Base-by-base conservation (phyloP, 139 green algal genomes). In the Microglena sp. region DNA sequence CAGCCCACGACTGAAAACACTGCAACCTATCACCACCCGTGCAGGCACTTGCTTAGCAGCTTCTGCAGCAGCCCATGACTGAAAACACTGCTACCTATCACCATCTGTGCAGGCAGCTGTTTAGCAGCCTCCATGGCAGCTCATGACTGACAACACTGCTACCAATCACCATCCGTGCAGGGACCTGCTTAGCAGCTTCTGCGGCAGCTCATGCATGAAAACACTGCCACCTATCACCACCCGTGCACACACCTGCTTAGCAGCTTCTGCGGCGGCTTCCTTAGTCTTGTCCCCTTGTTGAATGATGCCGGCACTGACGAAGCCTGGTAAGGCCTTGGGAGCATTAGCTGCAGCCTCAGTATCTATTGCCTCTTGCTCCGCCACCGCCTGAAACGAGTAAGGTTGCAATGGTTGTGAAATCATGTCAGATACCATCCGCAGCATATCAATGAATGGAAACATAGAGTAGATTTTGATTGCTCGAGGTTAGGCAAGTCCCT, bases 261-360 rank as follows among this genome's bases (percentile, higher is more conserved):
- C 64, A 36, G 11, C 70, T 55, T 31, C 66, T 45, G 45, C 67
- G 18, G 18, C 33, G 32, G 35, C 61, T 54, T 75, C 65, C 3
- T n/a, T 69, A 33, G 33, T 62, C 30, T 50, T 44, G 27, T 68
- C 36, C 31, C 61, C 78, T 65, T 86, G 70, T 74, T 88, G 79
- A 55, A 91, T 89, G 32, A 90, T 68, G 18, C 85, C 86, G 1
- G 82, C 90, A 7, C 68, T 84, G 58, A 95, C 89, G 77, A 96
- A 96, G 50, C 87, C 87, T 21, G 77, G 68, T 31, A 95, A 56
- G 3, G 71, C 33, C 0, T 82, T 82, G n/a, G 68, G 69, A 0
- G 44, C 22, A 21, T 62, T 58, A 28, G 67, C 57, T 46, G 72
- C 62, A 29, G 53, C 75, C 34, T 60, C 66, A 5, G 68, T 58